These are phyloP conservation scores for Penicillium expansum DNA, from an alignment of 2,329 filamentous ascomycete species.

Conservation along the genomic window DNA sequence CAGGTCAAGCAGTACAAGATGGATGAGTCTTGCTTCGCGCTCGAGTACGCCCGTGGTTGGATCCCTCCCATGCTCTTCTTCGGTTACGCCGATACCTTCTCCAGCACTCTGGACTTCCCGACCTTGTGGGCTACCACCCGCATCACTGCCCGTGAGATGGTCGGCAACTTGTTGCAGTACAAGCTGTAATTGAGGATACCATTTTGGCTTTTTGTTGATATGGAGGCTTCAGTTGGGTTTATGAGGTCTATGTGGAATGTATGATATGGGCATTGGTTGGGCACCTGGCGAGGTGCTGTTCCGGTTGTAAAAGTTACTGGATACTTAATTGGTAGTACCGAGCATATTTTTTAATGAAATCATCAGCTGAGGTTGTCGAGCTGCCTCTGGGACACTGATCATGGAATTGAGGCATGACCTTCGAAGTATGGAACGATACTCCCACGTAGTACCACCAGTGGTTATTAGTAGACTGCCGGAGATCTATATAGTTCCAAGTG, in stretches of 20 bases:
- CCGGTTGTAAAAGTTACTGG: background rate
- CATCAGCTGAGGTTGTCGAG: background rate
- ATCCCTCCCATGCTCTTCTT: slow-evolving; percentile 92
- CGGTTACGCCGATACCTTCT: slow-evolving; percentile 77
- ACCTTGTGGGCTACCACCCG: slow-evolving; percentile 76
- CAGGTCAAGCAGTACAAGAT: slow-evolving; percentile 70
- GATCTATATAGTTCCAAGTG: background rate
- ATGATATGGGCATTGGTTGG: slow-evolving; percentile 1
- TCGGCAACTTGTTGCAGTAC: slow-evolving; percentile 64
- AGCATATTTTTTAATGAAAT: background rate
- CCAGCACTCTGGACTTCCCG: slow-evolving; percentile 78
- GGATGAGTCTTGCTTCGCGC: slow-evolving; percentile 39
- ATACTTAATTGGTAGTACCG: background rate
- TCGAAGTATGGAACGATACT: background rate
- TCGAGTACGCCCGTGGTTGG: slow-evolving; percentile 61
- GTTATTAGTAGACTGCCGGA: background rate
- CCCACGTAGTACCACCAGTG: background rate
- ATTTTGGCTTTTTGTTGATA: background rate
- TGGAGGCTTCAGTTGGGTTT: background rate
- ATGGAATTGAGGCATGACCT: background rate
- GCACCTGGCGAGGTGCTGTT: background rate
- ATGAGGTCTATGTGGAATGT: slow-evolving; percentile 8
- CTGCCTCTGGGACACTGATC: background rate
- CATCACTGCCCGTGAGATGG: slow-evolving; percentile 74
- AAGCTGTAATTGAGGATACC: slow-evolving; percentile 58